Conservation (phyloP, 768 basidiomycete genomes). For the Hypsizygus marmoreus region DNA sequence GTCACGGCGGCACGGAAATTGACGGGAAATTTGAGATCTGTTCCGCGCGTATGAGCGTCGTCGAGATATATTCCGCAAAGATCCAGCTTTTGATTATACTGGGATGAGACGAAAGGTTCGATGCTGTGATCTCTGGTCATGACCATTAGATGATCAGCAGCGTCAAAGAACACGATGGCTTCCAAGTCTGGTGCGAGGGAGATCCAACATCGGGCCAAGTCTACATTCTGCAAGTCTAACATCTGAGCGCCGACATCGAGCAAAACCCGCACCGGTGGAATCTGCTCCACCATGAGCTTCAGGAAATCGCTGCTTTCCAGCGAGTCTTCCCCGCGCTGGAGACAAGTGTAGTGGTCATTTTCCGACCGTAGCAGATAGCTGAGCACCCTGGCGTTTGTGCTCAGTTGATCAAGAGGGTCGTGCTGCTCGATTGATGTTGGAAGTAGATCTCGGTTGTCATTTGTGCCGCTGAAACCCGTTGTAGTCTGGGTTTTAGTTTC, state of each 20-base stretch:
- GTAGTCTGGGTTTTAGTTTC: constrained; percentile 34
- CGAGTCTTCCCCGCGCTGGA: constrained; percentile 19
- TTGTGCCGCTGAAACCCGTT: constrained; percentile 60
- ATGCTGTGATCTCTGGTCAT: constrained; percentile 35
- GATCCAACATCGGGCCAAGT: constrained; percentile 46
- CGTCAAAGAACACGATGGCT: constrained; percentile 47
- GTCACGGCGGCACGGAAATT: constrained; percentile 48
- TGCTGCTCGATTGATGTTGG: constrained; percentile 37
- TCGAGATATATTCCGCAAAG: constrained; percentile 52
- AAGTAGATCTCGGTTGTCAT: constrained; percentile 44
- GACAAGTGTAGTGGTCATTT: constrained; percentile 37
- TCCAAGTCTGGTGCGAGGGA: constrained; percentile 22
- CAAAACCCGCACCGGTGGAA: constrained; percentile 44
- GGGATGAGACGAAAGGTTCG: constrained; percentile 38
- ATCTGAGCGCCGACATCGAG: constrained; percentile 62
- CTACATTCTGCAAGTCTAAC: constrained; percentile 46
- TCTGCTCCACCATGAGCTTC: constrained; percentile 31
- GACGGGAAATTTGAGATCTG: constrained; percentile 50
- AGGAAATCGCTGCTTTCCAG: constrained; percentile 29
- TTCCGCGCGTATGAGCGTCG: constrained; percentile 55
- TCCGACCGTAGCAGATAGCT: constrained; percentile 38
- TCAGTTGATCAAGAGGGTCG: constrained; percentile 38
- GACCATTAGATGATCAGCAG: constrained; percentile 35
- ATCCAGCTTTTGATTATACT: constrained; percentile 35
- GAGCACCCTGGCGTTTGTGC: constrained; percentile 52